phyloP scores from a whole-genome alignment of 2,329 filamentous ascomycete genomes.

The Pseudopithomyces chartarum region DNA sequence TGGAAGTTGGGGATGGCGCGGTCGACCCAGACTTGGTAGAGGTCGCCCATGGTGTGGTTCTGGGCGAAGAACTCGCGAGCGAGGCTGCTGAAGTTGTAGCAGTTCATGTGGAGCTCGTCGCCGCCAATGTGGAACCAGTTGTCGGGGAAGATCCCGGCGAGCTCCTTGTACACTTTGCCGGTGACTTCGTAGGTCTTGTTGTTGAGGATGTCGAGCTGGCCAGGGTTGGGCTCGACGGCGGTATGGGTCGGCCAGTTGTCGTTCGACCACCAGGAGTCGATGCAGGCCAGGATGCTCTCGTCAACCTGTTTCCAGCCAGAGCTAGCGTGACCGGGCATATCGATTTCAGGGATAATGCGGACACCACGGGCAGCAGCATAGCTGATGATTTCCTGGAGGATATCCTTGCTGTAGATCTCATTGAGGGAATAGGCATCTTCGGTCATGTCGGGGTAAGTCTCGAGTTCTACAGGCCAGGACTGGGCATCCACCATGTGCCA shows the following conservation, averaged over 20 bases:
- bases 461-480: conserved; percentile 60
- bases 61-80: conserved; percentile 57
- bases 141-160: conserved; percentile 57
- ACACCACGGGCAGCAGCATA: conserved; percentile 61
- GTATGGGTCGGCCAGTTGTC: conserved; percentile 61
- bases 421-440: conserved; percentile 59
- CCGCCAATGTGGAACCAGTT: conserved; percentile 62
- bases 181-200: conserved; percentile 62
- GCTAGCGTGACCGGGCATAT: conserved; percentile 65
- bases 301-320: conserved; percentile 63
- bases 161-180: conserved; percentile 58
- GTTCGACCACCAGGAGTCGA: conserved; percentile 65
- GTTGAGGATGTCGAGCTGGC: conserved; percentile 62
- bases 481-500: conserved; percentile 63
- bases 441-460: conserved; percentile 57
- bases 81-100: conserved; percentile 62
- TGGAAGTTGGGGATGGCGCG: conserved; percentile 58
- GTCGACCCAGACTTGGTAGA: conserved; percentile 62
- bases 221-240: conserved; percentile 61
- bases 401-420: conserved; percentile 52
- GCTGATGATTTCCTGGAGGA: conserved; percentile 52
- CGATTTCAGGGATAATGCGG: conserved; percentile 65
- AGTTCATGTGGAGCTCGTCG: conserved; percentile 60
- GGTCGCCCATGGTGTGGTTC: conserved; percentile 57
- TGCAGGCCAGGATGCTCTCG: conserved; percentile 60